A percentile compares a stretch with the other conserved stretches of the same genome.
These are phyloP conservation scores for Hortaea sp. DNA, from an alignment of 2,329 filamentous ascomycete species.

Conservation along the genomic window DNA sequence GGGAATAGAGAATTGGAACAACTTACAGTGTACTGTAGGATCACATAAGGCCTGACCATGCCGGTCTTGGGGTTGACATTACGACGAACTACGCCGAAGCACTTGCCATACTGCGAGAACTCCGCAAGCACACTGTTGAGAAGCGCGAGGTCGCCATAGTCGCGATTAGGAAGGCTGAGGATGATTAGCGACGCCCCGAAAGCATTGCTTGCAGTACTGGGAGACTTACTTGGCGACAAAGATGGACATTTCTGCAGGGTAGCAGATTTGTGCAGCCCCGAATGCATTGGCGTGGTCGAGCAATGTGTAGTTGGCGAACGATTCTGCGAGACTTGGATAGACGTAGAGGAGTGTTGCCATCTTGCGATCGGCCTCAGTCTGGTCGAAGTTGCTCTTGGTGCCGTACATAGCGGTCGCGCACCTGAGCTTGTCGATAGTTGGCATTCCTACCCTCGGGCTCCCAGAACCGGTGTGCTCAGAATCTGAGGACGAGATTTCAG, in stretches of 20 bases:
- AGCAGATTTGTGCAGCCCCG: not conserved
- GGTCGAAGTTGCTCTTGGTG: too few relatives aligned
- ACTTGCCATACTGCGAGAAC: not conserved
- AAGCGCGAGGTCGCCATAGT: not conserved
- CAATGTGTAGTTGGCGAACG: not conserved
- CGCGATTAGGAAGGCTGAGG: not conserved
- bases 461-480: too few relatives aligned
- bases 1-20: not conserved
- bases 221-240: not conserved
- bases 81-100: not conserved
- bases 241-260: not conserved
- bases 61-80: not conserved
- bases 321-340: too few relatives aligned
- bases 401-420: too few relatives aligned
- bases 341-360: too few relatives aligned
- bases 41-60: not conserved
- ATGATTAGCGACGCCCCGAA: not conserved
- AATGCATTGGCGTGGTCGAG: not conserved
- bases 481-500: too few relatives aligned
- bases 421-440: too few relatives aligned
- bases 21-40: not conserved
- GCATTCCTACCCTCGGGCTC: too few relatives aligned
- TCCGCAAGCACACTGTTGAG: not conserved
- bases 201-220: too few relatives aligned
- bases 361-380: too few relatives aligned